Evolutionary conservation across 306 rosid species (phyloP), one percentile per base, ranked within the genome.

Genomic region (Vigna radiata): DNA sequence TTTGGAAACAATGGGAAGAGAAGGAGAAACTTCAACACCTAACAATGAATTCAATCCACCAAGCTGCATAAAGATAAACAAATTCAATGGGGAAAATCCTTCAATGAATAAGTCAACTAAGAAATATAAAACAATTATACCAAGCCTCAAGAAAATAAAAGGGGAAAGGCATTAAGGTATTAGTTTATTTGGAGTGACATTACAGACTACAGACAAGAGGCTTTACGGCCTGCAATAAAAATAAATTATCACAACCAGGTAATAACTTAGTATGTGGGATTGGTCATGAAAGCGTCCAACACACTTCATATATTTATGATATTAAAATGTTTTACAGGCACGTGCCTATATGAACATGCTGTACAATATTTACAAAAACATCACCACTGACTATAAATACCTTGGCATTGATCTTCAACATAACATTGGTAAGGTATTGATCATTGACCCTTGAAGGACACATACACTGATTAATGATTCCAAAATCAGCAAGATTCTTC

Each of bases 331-430:
- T 69, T 47, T 47, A 15, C 27, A 13, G 5, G 12, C 17, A 19
- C 13, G 5, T 19, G n/a, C 52, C 8, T 15, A 36, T 16, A 70
- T 21, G 13, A 11, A 47, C 19, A 37, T 52, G 46, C 25, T 47
- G 12, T 54, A 39, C 19, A 60, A 75, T 13, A 70, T 8, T 27
- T 10, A 14, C 55, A 50, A 7, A 39, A 49, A 70, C 66, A 67
- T 1, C 52, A 56, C 1, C 2, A 2, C 8, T n/a, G 68, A 41
- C 17, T 16, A 47, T 50, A 33, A 4, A 58, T 82, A 92, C 98
- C 97, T 94, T 95, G 4, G 98, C 98, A 81, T 95, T 95, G 68
- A 95, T 92, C 88, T 95, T 95, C 53, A 95, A 54, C 63, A 95
- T 67, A 72, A 95, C 83, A 78, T 95, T 95, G 4, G 93, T 91